Base-by-base conservation (phyloP, 208 protist genomes). In the Trypanosomatidae sp. region DNA sequence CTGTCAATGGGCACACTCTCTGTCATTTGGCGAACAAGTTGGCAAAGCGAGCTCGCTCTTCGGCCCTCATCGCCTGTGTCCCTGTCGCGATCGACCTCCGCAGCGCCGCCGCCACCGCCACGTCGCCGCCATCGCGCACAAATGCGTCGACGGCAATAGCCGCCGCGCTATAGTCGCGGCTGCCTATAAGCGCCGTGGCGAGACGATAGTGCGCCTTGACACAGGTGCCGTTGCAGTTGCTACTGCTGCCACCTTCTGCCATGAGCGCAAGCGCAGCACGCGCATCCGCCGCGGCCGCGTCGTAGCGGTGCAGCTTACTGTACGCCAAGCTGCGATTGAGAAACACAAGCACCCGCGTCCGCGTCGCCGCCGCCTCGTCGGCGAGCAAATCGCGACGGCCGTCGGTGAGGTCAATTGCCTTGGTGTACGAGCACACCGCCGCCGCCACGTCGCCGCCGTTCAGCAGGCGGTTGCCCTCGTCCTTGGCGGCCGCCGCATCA, bases 201-300 rank as follows among this genome's bases (percentile, higher is more conserved):
- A 83, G 61, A 11, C 75, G 71, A 48, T 86, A 76, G 41, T 81
- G 48, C n/a, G 63, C 72, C 49, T 90, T 90, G n/a, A n/a, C n/a
- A n/a, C n/a, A n/a, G n/a, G 13, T 51, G 35, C 13, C 43, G n/a
- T n/a, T n/a, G n/a, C n/a, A n/a, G n/a, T n/a, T n/a, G n/a, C n/a
- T n/a, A n/a, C n/a, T n/a, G n/a, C n/a, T n/a, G n/a, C n/a, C n/a
- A n/a, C n/a, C 4, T 62, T 6, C 47, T 73, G 74, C 16, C 47
- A 41, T 1, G 37, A 25, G 23, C 83, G 68, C 8, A 90, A 27
- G 1, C 56, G 38, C 11, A 72, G 26, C 8, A 58, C 81, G 6
- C 2, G 75, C 81, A 26, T 80, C 72, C 10, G 35, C 39, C 1
- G 56, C 66, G 2, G 75, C 74, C 2, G 63, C 72, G 6, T 48